phyloP scores from a whole-genome alignment of 306 rosid genomes.

The Sechiopsis laciniata region DNA sequence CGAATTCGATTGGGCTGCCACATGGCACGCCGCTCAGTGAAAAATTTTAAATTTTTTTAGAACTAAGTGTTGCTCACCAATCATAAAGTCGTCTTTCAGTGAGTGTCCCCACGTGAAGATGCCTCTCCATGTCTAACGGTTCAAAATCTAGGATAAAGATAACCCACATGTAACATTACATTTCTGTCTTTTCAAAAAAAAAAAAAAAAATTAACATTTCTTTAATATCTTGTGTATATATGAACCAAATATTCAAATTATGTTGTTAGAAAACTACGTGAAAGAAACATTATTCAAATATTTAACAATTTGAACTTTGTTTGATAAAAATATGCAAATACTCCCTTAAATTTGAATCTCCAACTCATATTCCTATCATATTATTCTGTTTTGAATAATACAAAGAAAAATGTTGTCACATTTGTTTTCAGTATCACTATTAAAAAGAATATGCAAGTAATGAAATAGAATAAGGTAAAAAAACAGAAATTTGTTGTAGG shows the following conservation, averaged over 20 bases:
- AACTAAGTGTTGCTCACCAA: not conserved
- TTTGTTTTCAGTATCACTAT: too few relatives aligned
- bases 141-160: not conserved
- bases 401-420: too few relatives aligned
- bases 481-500: too few relatives aligned
- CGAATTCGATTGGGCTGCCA: conserved; percentile 55
- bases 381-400: too few relatives aligned
- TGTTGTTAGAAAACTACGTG: not conserved
- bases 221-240: not conserved
- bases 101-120: conserved; percentile 1
- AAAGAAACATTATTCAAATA: not conserved
- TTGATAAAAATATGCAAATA: too few relatives aligned
- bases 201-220: too few relatives aligned
- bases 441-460: too few relatives aligned
- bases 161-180: not conserved
- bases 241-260: not conserved
- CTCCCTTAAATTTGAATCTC: too few relatives aligned
- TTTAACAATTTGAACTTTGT: not conserved
- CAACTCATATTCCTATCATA: too few relatives aligned
- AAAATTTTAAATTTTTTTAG: conserved; percentile 33
- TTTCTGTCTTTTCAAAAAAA: too few relatives aligned
- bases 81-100: not conserved
- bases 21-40: conserved; percentile 41
- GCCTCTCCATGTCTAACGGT: conserved; percentile 8
- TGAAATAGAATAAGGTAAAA: too few relatives aligned